Evolutionary conservation across 345 rosid species (phyloP).

Genomic region (Triadica sebifera): DNA sequence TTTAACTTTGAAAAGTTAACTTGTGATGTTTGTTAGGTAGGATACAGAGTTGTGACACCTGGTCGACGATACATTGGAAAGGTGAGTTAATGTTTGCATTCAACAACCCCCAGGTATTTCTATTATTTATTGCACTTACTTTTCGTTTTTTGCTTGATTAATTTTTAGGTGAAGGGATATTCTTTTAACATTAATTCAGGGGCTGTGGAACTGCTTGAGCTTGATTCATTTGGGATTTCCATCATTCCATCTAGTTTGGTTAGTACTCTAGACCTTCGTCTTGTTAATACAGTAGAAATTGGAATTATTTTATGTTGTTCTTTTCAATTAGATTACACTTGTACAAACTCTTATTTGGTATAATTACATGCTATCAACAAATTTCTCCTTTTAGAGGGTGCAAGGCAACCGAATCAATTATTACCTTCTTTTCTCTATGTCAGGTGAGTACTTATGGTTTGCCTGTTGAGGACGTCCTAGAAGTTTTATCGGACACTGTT

Average conservation of each 20-base stretch:
- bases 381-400: background rate
- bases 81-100: constrained; percentile 37
- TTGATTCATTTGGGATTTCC: constrained; percentile 85
- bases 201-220: constrained; percentile 69
- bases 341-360: background rate
- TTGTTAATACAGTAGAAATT: background rate
- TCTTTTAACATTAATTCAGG: constrained; percentile 77
- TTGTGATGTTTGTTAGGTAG: constrained; percentile 60
- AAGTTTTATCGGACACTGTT: constrained; percentile 62
- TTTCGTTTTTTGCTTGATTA: background rate
- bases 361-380: background rate
- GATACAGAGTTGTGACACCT: constrained; percentile 77
- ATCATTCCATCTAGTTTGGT: constrained; percentile 93
- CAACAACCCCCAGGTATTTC: constrained; percentile 9
- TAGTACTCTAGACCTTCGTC: constrained; percentile 17
- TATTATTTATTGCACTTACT: background rate
- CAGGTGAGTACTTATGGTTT: constrained; percentile 86
- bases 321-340: background rate
- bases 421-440: constrained; percentile 19
- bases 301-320: background rate
- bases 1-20: constrained; percentile 22
- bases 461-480: constrained; percentile 68
- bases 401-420: background rate
- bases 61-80: constrained; percentile 59
- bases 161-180: constrained; percentile 73